Base-by-base conservation (phyloP, 148 eudicot genomes). In the Persicaria maculosa region DNA sequence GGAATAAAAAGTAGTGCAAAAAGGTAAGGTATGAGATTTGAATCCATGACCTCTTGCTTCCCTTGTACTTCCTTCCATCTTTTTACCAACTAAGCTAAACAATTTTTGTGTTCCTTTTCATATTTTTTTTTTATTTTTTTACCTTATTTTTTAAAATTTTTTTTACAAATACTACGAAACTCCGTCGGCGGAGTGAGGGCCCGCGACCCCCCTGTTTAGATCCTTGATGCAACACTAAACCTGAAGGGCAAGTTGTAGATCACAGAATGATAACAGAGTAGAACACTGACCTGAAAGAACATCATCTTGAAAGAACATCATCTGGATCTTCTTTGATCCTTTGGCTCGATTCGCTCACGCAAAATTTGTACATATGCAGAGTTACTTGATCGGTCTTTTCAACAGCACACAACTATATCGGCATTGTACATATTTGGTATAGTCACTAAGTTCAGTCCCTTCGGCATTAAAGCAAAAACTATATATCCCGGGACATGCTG, bases 331-430 rank as follows among this genome's bases (percentile, higher is more conserved):
- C 70, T 5, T 36, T 43, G n/a, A 17, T 17, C 2, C 47, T 10
- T 65, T 43, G 10, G 40, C 46, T 65, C 16, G 1, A 65, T 31
- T 65, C 19, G 6, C 40, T 65, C 2, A 36, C 15, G 45, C 19
- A 65, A 36, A 31, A 14, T 46, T 40, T 65, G 45, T 65, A 65
- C 70, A 65, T 46, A 15, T 65, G 70, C 12, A 65, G 43, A 65
- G 47, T 31, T 65, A 14, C 70, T 40, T 65, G 17, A 36, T 36
- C 6, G 12, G 70, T 43, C 70, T 36, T 31, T 65, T 43, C 19
- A 43, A 65, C 15, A 36, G 40, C n/a, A 36, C 44, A 14, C 69
- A 14, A 1, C 17, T 40, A 43, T 65, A 65, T 14, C 4, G 47
- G 5, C 45, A 36, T 65, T 65, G 12, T 14, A 65, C 47, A 64